A percentile compares a stretch with the other conserved stretches of the same genome.
These are phyloP conservation scores for Phytophthora ramorum DNA, from an alignment of 352 stramenopile genomes.

Conservation along the genomic window DNA sequence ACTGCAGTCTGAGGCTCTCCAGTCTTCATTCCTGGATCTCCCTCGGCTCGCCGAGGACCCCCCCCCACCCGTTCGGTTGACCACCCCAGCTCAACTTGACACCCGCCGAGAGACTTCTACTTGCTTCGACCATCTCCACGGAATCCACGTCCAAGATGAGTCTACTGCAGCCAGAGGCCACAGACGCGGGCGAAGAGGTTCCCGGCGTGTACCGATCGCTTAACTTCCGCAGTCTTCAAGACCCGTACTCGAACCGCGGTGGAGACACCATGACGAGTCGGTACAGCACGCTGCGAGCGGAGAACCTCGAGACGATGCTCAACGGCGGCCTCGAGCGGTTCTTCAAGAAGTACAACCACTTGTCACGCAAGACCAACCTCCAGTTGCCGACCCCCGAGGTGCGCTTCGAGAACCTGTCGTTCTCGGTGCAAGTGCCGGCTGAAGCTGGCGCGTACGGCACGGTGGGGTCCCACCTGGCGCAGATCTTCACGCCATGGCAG, in stretches of 20 bases:
- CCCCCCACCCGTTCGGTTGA: not conserved
- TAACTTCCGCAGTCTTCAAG: slow-evolving; percentile 65
- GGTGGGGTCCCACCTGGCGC: slow-evolving; percentile 58
- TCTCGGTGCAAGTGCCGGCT: slow-evolving; percentile 52
- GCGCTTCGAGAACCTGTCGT: slow-evolving; percentile 71
- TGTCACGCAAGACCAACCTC: slow-evolving; percentile 63
- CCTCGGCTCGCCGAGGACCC: not conserved
- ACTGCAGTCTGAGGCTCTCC: no score
- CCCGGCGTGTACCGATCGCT: slow-evolving; percentile 22
- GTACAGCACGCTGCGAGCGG: slow-evolving; percentile 55
- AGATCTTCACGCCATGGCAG: slow-evolving; percentile 61
- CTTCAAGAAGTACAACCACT: slow-evolving; percentile 79
- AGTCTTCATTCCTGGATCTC: not conserved
- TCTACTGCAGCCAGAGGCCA: not conserved
- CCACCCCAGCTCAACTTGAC: not conserved
- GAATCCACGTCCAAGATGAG: not conserved
- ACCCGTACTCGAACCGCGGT: slow-evolving; percentile 54
- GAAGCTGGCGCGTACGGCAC: slow-evolving; percentile 47
- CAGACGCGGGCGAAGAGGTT: not conserved
- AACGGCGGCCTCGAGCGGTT: slow-evolving; percentile 66
- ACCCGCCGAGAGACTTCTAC: not conserved
- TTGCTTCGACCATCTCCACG: not conserved
- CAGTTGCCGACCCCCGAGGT: slow-evolving; percentile 43
- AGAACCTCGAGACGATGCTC: slow-evolving; percentile 67
- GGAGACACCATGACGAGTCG: slow-evolving; percentile 46